phyloP scores from a whole-genome alignment of 257 asterid genomes.

The Lithospermum erythrorhizon region DNA sequence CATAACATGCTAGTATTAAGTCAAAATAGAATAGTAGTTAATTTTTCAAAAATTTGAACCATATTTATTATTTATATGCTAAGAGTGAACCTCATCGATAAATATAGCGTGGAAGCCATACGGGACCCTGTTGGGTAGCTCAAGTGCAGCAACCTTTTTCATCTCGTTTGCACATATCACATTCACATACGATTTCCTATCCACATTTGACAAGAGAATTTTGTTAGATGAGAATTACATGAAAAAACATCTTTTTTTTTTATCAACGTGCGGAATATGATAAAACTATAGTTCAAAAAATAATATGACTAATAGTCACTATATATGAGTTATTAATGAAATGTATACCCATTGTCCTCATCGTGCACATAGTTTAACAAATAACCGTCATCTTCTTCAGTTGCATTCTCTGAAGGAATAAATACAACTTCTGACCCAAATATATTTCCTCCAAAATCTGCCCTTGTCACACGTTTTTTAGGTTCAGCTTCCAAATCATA shows the following conservation, averaged over 20 bases:
- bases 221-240: background rate
- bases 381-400: background rate
- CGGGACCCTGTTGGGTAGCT: background rate
- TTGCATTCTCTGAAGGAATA: background rate
- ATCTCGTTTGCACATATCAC: background rate
- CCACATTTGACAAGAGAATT: no score
- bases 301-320: no score
- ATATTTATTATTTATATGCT: no score
- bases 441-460: background rate
- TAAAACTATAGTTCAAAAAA: no score
- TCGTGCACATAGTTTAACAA: background rate
- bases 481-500: background rate
- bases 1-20: no score
- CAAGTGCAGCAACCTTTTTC: background rate
- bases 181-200: background rate
- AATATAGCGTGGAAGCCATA: background rate
- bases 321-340: background rate
- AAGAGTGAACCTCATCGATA: background rate
- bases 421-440: background rate
- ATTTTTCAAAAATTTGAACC: no score
- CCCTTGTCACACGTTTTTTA: background rate
- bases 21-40: no score
- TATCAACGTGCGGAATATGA: no score
- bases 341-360: background rate
- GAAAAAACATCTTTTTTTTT: no score